Evolutionary conservation across 2,329 filamentous ascomycete species (phyloP).

Genomic region (Aureobasidium lini): DNA sequence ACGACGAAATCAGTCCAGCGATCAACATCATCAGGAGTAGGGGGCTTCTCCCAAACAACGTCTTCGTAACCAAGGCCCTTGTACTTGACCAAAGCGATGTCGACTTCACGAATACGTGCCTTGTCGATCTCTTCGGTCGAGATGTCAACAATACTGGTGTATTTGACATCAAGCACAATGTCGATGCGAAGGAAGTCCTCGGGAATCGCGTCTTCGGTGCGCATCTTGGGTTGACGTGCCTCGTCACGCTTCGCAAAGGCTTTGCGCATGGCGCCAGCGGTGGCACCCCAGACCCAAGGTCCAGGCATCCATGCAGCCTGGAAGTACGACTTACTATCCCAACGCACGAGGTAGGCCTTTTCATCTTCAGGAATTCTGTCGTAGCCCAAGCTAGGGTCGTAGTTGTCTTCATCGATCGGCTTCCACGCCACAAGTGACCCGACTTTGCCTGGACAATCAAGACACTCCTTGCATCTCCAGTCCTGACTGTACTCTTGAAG

Average conservation of each 20-base stretch:
- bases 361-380: constrained; percentile 60
- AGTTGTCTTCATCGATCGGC: constrained; percentile 53
- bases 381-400: constrained; percentile 45
- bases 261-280: constrained; percentile 55
- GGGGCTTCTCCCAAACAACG: constrained; percentile 80
- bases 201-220: constrained; percentile 70
- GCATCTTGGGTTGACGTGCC: constrained; percentile 58
- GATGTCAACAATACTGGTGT: constrained; percentile 50
- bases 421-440: constrained; percentile 84
- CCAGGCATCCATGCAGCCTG: constrained; percentile 83
- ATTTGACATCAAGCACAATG: constrained; percentile 78
- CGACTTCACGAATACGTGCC: constrained; percentile 62
- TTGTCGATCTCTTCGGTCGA: constrained; percentile 63
- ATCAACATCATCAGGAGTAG: constrained; percentile 54
- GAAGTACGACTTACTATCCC: constrained; percentile 72
- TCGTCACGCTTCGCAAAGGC: constrained; percentile 67
- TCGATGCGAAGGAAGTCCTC: constrained; percentile 81
- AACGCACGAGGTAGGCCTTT: constrained; percentile 92
- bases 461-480: constrained; percentile 78
- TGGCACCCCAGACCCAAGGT: constrained; percentile 75
- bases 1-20: constrained; percentile 72
- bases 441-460: constrained; percentile 57
- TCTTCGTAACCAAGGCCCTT: constrained; percentile 89
- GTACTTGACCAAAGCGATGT: constrained; percentile 77
- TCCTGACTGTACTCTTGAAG: constrained; percentile 64